Percentiles rank a stretch among this genome's conserved stretches.
These are phyloP conservation scores for Begonia loranthoides DNA, from an alignment of 306 rosid species.

Conservation along the genomic window DNA sequence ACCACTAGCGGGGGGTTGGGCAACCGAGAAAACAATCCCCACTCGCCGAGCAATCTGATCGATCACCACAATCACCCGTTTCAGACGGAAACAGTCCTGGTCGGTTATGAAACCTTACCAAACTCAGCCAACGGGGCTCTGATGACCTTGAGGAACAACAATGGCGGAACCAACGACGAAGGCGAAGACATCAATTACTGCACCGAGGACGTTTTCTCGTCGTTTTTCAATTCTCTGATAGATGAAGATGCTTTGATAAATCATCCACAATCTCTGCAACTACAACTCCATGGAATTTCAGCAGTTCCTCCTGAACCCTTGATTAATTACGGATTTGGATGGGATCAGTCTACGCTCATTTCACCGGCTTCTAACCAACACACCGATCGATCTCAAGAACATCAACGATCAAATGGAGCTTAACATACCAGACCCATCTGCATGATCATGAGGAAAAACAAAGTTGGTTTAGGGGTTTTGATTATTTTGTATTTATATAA, in stretches of 20 bases:
- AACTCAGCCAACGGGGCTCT: not conserved
- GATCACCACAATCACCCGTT: not conserved
- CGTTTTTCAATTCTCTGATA: slow-evolving; percentile 63
- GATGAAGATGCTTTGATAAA: slow-evolving; percentile 48
- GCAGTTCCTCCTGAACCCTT: not conserved
- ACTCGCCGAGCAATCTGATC: too few species aligned
- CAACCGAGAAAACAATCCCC: too few species aligned
- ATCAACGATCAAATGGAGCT: not conserved
- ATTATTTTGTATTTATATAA: too few species aligned
- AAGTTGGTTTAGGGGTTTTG: too few species aligned
- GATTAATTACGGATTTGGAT: not conserved
- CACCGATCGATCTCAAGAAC: not conserved
- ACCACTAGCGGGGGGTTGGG: too few species aligned
- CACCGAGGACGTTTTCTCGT: slow-evolving; percentile 51
- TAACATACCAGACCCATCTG: too few species aligned
- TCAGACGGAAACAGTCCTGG: not conserved
- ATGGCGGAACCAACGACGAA: slow-evolving; percentile 8
- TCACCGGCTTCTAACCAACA: not conserved
- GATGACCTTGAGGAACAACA: slow-evolving; percentile 11
- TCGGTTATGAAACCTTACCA: slow-evolving; percentile 6
- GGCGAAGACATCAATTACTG: slow-evolving; percentile 25
- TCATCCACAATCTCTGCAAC: slow-evolving; percentile 18
- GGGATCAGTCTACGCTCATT: not conserved
- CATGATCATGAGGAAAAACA: too few species aligned
- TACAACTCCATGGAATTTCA: slow-evolving; percentile 12